Base-by-base conservation (phyloP, 2,329 filamentous ascomycete species). In the Talaromyces rugulosus region DNA sequence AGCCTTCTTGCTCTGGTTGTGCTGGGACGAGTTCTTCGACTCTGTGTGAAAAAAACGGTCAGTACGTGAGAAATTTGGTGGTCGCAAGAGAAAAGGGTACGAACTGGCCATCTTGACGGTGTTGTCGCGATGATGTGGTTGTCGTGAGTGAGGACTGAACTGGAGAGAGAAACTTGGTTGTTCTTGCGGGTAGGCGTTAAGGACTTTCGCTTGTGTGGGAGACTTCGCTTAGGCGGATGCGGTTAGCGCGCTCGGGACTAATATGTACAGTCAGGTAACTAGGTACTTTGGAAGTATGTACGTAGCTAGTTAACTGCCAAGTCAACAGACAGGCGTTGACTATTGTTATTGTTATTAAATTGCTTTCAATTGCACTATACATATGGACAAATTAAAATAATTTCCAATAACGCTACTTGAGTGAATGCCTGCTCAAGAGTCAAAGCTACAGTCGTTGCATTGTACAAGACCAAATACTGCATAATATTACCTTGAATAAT, bases 1-100 rank as follows among this genome's bases (percentile, higher is more conserved):
- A 84, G 92, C 93, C 91, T 99, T 99, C 86, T 90, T 90, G 81
- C 87, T 88, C 89, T 95, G 90, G 85, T 97, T 97, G 86, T 97
- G 92, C 87, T 98, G 94, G 77, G 94, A 97, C 85, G 92, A 96
- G 89, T 98, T 98, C 92, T 98, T 98, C 77, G 95, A 98, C 88
- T 98, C 93, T 97, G 80, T 23, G 16, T 31, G 16, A 52, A 40
- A 18, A 52, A 55, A 36, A 33, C 36, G 30, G 28, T 53, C 31
- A 56, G 52, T 23, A 36, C 14, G 63, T 16, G 14, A 27, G 8
- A 18, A 56, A 30, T 36, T 36, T 31, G 23, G 23, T 23, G 23
- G 23, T 23, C 53, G 36, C 5, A n/a, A 52, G 31, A 31, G 40
- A 59, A 62, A 58, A 56, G 47, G 27, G 62, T 56, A 78, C 76